phyloP scores from a whole-genome alignment of 2,329 filamentous ascomycete genomes.

The Onygena corvina region DNA sequence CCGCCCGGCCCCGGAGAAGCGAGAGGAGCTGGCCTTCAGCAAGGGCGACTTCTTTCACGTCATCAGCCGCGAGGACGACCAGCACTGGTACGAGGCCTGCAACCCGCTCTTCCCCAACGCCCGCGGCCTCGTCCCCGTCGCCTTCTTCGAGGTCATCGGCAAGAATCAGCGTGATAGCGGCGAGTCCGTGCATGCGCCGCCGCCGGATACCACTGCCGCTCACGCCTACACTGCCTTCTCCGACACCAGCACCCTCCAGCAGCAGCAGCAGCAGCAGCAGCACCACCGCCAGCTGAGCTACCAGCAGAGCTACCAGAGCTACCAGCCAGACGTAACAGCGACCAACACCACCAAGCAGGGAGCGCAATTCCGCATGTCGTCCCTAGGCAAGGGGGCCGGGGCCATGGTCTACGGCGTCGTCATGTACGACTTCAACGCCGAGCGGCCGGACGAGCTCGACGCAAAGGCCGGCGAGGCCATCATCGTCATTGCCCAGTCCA shows the following conservation, averaged over 20 bases:
- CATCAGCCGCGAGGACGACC: constrained; percentile 85
- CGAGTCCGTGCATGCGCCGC: constrained; percentile 48
- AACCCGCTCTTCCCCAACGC: constrained; percentile 77
- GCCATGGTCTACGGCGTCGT: constrained; percentile 95
- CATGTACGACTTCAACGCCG: constrained; percentile 91
- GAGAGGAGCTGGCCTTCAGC: constrained; percentile 76
- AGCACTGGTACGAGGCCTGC: constrained; percentile 96
- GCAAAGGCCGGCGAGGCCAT: constrained; percentile 93
- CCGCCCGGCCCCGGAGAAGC: constrained; percentile 51
- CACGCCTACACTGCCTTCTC: too few relatives aligned
- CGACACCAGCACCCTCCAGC: constrained; percentile 20
- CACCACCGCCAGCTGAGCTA: constrained; percentile 51
- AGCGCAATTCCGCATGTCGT: constrained; percentile 31
- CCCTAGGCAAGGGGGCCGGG: constrained; percentile 46
- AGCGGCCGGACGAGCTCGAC: constrained; percentile 89
- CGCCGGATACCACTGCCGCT: not conserved
- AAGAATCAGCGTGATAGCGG: constrained; percentile 85
- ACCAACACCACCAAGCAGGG: constrained; percentile 25
- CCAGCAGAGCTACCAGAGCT: constrained; percentile 36
- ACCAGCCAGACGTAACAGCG: constrained; percentile 26
- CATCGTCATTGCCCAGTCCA: constrained; percentile 96
- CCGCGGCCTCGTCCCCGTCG: constrained; percentile 81
- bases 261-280: not conserved
- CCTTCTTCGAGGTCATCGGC: constrained; percentile 83
- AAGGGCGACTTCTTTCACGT: constrained; percentile 98